Percentiles rank a stretch among this genome's conserved stretches.
Conservation (phyloP, 768 basidiomycete species). For the Lentinula boryana region DNA sequence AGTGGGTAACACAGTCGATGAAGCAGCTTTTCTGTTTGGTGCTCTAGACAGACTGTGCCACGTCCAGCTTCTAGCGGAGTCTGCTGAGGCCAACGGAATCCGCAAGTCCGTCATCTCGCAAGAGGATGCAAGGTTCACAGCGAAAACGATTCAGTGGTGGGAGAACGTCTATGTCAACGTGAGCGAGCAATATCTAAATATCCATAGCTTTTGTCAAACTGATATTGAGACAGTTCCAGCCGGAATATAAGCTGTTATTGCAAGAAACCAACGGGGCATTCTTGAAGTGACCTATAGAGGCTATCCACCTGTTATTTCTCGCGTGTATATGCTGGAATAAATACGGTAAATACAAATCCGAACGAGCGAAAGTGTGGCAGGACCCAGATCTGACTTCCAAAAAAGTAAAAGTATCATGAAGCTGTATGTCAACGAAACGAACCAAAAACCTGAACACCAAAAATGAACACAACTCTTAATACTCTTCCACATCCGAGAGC, state of each 20-base stretch:
- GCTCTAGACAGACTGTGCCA: slow-evolving; percentile 40
- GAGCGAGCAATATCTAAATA: neutral
- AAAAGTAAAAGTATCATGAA: too few relatives aligned
- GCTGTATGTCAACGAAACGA: neutral
- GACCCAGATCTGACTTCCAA: too few relatives aligned
- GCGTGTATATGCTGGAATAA: too few relatives aligned
- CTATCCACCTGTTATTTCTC: too few relatives aligned
- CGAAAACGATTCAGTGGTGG: slow-evolving; percentile 13
- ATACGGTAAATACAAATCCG: too few relatives aligned
- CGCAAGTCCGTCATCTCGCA: slow-evolving; percentile 16
- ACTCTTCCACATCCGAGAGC: slow-evolving; percentile 72
- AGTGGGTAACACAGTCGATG: slow-evolving; percentile 35
- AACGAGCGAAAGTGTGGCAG: too few relatives aligned
- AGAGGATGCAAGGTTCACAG: slow-evolving; percentile 19
- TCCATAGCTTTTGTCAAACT: neutral
- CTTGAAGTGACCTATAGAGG: slow-evolving; percentile 11
- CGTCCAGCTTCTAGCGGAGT: slow-evolving; percentile 37
- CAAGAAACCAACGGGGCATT: slow-evolving; percentile 22
- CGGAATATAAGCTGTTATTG: slow-evolving; percentile 18
- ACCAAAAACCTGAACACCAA: neutral
- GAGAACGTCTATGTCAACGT: slow-evolving; percentile 9
- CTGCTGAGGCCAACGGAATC: slow-evolving; percentile 25
- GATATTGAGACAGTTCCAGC: slow-evolving; percentile 17
- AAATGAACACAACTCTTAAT: slow-evolving; percentile 23
- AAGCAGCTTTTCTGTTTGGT: slow-evolving; percentile 35